These are phyloP conservation scores for Pichia ethanolica DNA, from an alignment of 805 yeast genomes.

Conservation along the genomic window DNA sequence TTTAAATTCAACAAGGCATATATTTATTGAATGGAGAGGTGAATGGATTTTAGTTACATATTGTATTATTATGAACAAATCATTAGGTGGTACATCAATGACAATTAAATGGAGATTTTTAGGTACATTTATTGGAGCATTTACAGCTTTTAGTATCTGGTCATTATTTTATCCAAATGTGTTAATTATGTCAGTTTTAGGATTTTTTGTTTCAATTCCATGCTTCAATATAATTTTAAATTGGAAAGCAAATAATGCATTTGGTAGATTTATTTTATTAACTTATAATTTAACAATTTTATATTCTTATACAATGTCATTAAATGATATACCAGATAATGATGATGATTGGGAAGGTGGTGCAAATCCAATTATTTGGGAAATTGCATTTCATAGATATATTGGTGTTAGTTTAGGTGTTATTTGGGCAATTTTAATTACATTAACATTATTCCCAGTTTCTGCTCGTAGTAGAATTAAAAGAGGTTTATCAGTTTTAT, in stretches of 20 bases:
- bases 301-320: conserved; percentile 61
- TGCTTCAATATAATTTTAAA: conserved; percentile 53
- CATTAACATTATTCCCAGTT: conserved; percentile 60
- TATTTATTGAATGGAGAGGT: conserved; percentile 60
- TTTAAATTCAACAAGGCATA: conserved; percentile 43
- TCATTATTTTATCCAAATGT: conserved; percentile 47
- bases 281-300: conserved; percentile 75
- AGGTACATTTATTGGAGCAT: conserved; percentile 72
- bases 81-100: conserved; percentile 78
- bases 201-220: conserved; percentile 40
- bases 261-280: conserved; percentile 62
- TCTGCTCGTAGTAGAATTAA: conserved; percentile 68
- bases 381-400: conserved; percentile 74
- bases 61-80: conserved; percentile 77
- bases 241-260: conserved; percentile 59
- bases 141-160: conserved; percentile 57
- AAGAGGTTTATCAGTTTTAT: conserved; percentile 55
- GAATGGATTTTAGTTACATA: conserved; percentile 85
- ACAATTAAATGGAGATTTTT: conserved; percentile 65
- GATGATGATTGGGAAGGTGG: conserved; percentile 64
- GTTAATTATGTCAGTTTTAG: conserved; percentile 41
- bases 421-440: conserved; percentile 66
- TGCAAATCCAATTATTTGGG: conserved; percentile 55
- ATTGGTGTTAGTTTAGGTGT: conserved; percentile 67
- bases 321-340: conserved; percentile 33